phyloP scores from a whole-genome alignment of 768 basidiomycete genomes.

The Termitomyces sp. region DNA sequence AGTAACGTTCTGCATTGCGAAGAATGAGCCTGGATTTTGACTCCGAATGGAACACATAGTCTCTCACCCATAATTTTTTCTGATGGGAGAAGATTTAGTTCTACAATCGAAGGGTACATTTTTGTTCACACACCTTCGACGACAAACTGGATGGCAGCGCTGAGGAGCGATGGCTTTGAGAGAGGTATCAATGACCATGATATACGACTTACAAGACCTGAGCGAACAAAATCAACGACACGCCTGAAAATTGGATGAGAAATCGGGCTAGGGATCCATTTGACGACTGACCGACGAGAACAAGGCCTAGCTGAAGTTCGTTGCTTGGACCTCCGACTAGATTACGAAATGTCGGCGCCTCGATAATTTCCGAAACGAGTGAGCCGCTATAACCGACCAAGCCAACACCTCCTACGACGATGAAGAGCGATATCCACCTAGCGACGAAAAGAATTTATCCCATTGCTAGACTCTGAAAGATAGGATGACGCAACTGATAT shows the following conservation, averaged over 20 bases:
- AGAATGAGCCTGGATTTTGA: background rate
- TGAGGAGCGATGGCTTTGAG: constrained; percentile 22
- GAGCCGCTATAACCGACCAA: constrained; percentile 89
- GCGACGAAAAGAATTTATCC: constrained; percentile 5
- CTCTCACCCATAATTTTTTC: constrained; percentile 82
- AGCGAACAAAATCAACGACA: constrained; percentile 88
- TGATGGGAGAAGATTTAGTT: constrained; percentile 11
- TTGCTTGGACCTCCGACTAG: constrained; percentile 28
- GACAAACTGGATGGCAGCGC: constrained; percentile 88
- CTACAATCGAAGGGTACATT: constrained; percentile 11
- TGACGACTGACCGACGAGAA: constrained; percentile 57
- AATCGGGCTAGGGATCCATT: constrained; percentile 11
- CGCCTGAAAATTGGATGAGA: constrained; percentile 41
- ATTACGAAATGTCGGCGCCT: constrained; percentile 31
- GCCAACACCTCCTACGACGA: constrained; percentile 80
- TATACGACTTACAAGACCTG: constrained; percentile 75
- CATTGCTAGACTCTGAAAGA: background rate
- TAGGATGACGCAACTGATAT: constrained; percentile 63
- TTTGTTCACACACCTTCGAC: constrained; percentile 51
- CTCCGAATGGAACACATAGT: background rate
- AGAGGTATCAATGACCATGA: constrained; percentile 2
- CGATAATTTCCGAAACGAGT: constrained; percentile 69
- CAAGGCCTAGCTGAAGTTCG: constrained; percentile 58
- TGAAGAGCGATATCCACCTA: constrained; percentile 86
- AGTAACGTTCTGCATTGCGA: constrained; percentile 49